These are phyloP conservation scores for Pestalotiopsis sp. DNA, from an alignment of 2,329 filamentous ascomycete genomes.

Conservation along the genomic window DNA sequence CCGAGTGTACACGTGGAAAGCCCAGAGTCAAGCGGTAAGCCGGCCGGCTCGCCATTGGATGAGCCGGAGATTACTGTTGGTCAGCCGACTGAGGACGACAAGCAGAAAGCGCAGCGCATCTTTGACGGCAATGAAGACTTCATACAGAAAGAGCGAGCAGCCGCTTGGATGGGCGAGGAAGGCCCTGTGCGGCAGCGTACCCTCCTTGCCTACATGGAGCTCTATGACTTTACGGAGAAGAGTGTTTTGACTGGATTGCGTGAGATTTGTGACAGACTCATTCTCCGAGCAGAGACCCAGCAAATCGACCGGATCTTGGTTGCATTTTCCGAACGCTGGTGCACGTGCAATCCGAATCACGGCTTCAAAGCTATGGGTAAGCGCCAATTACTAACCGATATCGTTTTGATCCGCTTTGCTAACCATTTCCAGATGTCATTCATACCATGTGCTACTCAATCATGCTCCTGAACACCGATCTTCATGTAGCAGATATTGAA, in stretches of 20 bases:
- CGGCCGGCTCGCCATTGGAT: conserved; percentile 47
- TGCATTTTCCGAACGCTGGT: conserved; percentile 88
- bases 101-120: conserved; percentile 77
- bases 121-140: conserved; percentile 84
- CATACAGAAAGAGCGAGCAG: conserved; percentile 76
- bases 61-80: conserved; percentile 61
- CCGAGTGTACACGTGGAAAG: conserved; percentile 53
- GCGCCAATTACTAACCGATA: conserved; percentile 36
- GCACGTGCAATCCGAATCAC: conserved; percentile 87
- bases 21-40: conserved; percentile 40
- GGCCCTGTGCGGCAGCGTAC: conserved; percentile 60
- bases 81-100: conserved; percentile 68
- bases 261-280: conserved; percentile 76
- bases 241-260: conserved; percentile 81
- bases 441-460: conserved; percentile 98
- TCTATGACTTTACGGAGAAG: conserved; percentile 83
- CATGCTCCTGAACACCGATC: conserved; percentile 91
- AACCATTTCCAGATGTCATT: conserved; percentile 70
- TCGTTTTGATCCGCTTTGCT: not conserved
- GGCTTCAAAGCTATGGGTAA: conserved; percentile 87
- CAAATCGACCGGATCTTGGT: conserved; percentile 94
- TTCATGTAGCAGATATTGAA: conserved; percentile 93
- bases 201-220: conserved; percentile 80
- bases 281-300: conserved; percentile 90
- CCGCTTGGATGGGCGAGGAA: conserved; percentile 85